Conservation (phyloP, 78 protist species). For the Dictyostelium firmibasis region DNA sequence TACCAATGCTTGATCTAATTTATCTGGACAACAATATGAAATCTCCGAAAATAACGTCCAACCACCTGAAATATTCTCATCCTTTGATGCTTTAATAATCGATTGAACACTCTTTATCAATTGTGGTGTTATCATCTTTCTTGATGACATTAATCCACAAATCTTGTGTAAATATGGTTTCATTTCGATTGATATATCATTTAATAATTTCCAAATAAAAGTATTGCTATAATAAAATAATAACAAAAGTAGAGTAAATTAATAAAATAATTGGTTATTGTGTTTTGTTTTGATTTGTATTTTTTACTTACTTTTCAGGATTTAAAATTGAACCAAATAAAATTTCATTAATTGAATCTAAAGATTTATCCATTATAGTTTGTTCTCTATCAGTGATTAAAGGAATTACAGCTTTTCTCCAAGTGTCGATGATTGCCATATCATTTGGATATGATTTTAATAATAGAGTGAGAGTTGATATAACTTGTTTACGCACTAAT, state of each 20-base stretch:
- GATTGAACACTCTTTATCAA: slow-evolving; percentile 11
- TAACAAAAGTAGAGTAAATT: background rate
- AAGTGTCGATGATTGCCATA: slow-evolving; percentile 19
- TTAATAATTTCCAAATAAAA: slow-evolving; percentile 8
- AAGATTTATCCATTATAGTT: slow-evolving; percentile 34
- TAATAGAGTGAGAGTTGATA: slow-evolving; percentile 11
- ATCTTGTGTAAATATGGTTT: slow-evolving; percentile 35
- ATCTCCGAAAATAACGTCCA: slow-evolving; percentile 59
- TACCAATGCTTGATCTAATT: slow-evolving; percentile 41
- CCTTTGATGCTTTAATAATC: background rate
- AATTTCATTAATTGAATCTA: slow-evolving; percentile 19
- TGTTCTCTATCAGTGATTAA: slow-evolving; percentile 48
- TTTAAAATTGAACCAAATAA: slow-evolving; percentile 28
- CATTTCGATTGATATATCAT: slow-evolving; percentile 29
- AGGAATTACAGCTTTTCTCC: slow-evolving; percentile 60
- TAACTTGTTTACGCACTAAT: slow-evolving; percentile 62
- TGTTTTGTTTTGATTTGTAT: background rate
- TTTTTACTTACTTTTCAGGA: background rate
- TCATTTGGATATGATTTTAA: background rate
- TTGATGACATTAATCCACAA: slow-evolving; percentile 48
- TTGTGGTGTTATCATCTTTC: slow-evolving; percentile 53
- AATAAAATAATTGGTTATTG: background rate
- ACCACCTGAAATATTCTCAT: background rate
- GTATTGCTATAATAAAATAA: background rate
- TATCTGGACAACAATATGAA: slow-evolving; percentile 55